A percentile compares a stretch with the other conserved stretches of the same genome.
Evolutionary conservation across 129 eudicot species (phyloP).

Genomic region (Artemisia argyi): DNA sequence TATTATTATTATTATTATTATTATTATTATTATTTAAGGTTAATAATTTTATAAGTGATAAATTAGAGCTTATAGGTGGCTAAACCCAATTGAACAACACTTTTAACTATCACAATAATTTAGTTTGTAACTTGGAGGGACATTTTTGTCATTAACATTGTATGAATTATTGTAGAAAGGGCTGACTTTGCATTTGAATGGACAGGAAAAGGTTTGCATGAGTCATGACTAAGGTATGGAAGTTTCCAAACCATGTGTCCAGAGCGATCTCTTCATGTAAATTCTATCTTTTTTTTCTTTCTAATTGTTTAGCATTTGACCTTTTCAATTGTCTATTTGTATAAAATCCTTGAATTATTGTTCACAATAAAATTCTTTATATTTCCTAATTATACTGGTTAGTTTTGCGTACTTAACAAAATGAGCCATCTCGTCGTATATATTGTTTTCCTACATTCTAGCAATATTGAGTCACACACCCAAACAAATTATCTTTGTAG

Average conservation of each 20-base stretch:
- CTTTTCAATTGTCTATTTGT: constrained; percentile 5
- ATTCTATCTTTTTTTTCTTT: background rate
- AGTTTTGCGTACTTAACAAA: no score
- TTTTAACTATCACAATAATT: background rate
- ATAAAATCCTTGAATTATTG: background rate
- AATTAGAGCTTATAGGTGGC: no score
- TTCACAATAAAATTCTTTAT: no score
- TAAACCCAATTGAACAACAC: no score
- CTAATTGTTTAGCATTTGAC: constrained; percentile 23
- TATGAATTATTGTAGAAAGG: constrained; percentile 29
- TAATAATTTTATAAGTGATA: no score
- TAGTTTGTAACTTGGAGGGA: background rate
- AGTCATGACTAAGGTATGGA: constrained; percentile 9
- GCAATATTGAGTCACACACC: no score
- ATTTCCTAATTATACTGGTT: no score
- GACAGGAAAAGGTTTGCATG: constrained; percentile 7
- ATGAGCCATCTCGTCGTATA: no score
- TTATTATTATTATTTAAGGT: no score
- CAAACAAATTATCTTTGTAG: background rate
- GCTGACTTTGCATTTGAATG: constrained; percentile 31
- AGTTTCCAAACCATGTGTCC: constrained; percentile 39
- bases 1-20: no score
- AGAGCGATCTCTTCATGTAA: constrained; percentile 26
- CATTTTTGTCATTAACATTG: background rate
- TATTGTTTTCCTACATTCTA: no score